Base-by-base conservation (phyloP, 2,329 filamentous ascomycete genomes). In the Epichloe hybrida region DNA sequence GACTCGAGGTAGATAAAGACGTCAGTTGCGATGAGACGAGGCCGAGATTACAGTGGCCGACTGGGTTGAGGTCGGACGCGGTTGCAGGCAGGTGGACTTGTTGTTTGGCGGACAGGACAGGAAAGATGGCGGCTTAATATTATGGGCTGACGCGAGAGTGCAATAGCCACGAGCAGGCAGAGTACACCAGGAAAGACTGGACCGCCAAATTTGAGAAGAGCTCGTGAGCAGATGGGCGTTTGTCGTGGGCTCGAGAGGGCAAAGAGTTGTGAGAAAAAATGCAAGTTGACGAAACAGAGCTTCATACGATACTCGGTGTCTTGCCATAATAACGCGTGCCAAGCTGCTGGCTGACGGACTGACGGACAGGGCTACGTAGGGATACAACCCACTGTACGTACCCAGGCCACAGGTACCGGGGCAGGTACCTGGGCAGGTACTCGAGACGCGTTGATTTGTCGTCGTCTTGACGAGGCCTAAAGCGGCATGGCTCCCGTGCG, bases 401-500 rank as follows among this genome's bases (percentile, higher is more conserved):
- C 15, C 27, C 31, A 45, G 42, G 12, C 20, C 20, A 12, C 27
- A 31, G 27, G 27, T 17, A 17, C 17, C 17, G 1, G 17, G 17
- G 17, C 17, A 17, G 17, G 17, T 17, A 17, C 17, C 17, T 17
- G 17, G 17, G 17, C 17, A 17, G 17, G 17, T 17, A 17, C 17
- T 27, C 27, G 7, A 31, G 27, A 31, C 27, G 27, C 27, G 27
- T 27, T 27, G 27, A 8, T 8, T 23, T 27, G 27, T 27, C 27
- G 27, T 27, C 27, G 17, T 17, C 17, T 17, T 17, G 17, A 17
- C 17, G 17, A n/a, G 21, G 31, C 20, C 49, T 20, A 21, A 48
- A 51, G 23, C 15, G 42, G 49, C 15, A 20, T 51, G 49, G 53
- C 39, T 46, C 46, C 49, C 38, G 41, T 41, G 17, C 41, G 35